Evolutionary conservation across 2,329 filamentous ascomycete genomes (phyloP), one percentile per base, ranked within the genome.

Genomic region (Penicillium psychrosexuale): DNA sequence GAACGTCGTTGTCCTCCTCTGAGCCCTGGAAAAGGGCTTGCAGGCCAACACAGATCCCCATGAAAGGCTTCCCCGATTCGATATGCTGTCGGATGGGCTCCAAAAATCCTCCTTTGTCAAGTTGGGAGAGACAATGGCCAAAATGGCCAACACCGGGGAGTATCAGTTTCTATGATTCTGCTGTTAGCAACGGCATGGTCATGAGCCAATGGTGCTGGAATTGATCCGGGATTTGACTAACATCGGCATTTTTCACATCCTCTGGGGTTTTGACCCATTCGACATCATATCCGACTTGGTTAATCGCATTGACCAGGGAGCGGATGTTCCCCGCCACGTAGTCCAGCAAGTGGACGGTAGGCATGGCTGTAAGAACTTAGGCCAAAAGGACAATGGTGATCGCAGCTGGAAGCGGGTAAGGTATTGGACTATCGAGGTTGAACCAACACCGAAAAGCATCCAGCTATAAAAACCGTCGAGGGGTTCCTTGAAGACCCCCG

Each of bases 71-170:
- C n/a, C 91, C 92, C 13, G 88, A 83, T 49, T 85, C 81, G 66
- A 99, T 92, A 77, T 97, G 91, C 61, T 85, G 81, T 63, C 81
- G 84, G 61, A 99, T 87, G 9, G 91, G 89, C 56, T 90, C 88
- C 51, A 93, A 79, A 75, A 92, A 99, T 60, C 89, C 90, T 36
- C 91, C 90, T 39, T 85, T 82, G 15, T 87, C 80, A 63, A 99
- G 86, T 70, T 96, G 91, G 28, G 85, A 85, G 61, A 97, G 80
- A 75, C 94, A 99, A 80, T 99, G 91, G 58, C 94, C 94, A 68
- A 97, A 99, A 80, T 99, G 93, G 65, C 94, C 94, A 59, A 99
- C 94, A 57, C 94, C 94, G 5, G 94, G 94, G 27, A 99, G 84
- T 62, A 99, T 97, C 66, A 99, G 84, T 83, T 87, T 95, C 88